phyloP scores from a whole-genome alignment of 2,329 filamentous ascomycete genomes.

The Ascochyta rabiei region DNA sequence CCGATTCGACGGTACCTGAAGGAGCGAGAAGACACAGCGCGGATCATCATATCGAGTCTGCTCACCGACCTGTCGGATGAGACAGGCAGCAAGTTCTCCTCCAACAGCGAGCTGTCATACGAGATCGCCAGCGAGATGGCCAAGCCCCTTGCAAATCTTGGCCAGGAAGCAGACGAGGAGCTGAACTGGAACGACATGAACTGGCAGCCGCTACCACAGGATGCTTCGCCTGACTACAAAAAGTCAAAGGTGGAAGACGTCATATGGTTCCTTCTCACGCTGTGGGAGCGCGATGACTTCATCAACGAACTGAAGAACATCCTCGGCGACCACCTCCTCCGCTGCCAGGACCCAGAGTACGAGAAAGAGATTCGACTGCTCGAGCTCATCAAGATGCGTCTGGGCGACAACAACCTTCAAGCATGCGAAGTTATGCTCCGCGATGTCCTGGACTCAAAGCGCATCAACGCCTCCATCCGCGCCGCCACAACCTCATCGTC shows the following conservation, averaged over 20 bases:
- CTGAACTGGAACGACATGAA: slow-evolving; percentile 91
- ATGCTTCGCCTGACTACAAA: slow-evolving; percentile 88
- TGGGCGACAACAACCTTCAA: slow-evolving; percentile 84
- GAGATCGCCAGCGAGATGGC: slow-evolving; percentile 71
- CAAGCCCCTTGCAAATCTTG: slow-evolving; percentile 64
- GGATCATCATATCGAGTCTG: slow-evolving; percentile 76
- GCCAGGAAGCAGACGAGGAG: slow-evolving; percentile 60
- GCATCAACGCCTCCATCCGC: slow-evolving; percentile 66
- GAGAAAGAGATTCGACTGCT: slow-evolving; percentile 82
- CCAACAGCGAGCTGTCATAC: slow-evolving; percentile 69
- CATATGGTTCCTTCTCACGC: slow-evolving; percentile 84
- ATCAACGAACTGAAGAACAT: slow-evolving; percentile 92
- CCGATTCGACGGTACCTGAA: slow-evolving; percentile 78
- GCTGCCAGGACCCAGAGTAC: slow-evolving; percentile 67
- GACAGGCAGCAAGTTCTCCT: slow-evolving; percentile 52
- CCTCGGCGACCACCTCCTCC: slow-evolving; percentile 78
- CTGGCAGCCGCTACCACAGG: slow-evolving; percentile 91
- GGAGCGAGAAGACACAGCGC: slow-evolving; percentile 76
- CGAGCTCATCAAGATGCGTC: slow-evolving; percentile 83
- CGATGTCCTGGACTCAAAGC: slow-evolving; percentile 83
- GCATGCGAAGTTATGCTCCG: slow-evolving; percentile 97
- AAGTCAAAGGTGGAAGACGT: slow-evolving; percentile 88
- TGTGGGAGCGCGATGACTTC: slow-evolving; percentile 91
- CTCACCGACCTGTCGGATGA: slow-evolving; percentile 65
- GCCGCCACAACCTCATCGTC: slow-evolving; percentile 22